phyloP scores from a whole-genome alignment of 2,329 filamentous ascomycete genomes.

The Diaporthe humulicola region DNA sequence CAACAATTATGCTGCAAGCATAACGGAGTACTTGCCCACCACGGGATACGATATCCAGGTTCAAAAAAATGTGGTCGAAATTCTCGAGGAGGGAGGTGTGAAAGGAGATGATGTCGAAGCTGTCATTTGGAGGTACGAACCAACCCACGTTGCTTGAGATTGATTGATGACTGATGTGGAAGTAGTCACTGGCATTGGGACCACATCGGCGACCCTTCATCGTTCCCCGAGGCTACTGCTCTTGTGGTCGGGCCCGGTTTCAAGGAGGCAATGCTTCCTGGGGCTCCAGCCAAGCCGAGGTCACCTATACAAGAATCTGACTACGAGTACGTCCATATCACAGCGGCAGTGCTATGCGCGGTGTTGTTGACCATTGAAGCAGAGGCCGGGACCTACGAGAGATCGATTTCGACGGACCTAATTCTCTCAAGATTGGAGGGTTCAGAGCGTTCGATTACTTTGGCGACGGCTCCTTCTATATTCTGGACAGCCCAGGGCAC shows the following conservation, averaged over 20 bases:
- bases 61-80: too few species aligned
- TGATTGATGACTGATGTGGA: conserved; percentile 33
- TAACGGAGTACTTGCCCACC: too few species aligned
- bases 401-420: conserved; percentile 32
- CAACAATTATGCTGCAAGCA: too few species aligned
- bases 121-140: conserved; percentile 29
- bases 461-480: conserved; percentile 49
- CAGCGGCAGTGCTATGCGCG: too few species aligned
- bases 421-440: conserved; percentile 45
- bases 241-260: conserved; percentile 62
- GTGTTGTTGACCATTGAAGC: neutral
- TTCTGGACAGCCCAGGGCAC: conserved; percentile 50
- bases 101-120: neutral
- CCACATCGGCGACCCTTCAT: conserved; percentile 59
- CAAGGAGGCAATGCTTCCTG: conserved; percentile 54
- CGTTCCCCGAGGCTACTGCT: conserved; percentile 55
- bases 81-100: too few species aligned
- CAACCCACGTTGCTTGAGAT: neutral
- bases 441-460: conserved; percentile 50
- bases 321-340: conserved; percentile 40
- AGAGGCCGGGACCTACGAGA: conserved; percentile 26
- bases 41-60: too few species aligned
- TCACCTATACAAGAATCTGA: conserved; percentile 46
- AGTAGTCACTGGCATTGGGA: conserved; percentile 58
- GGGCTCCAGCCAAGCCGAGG: conserved; percentile 52